These are phyloP conservation scores for Talaromyces sp. DNA, from an alignment of 2,329 filamentous ascomycete genomes.

Conservation along the genomic window DNA sequence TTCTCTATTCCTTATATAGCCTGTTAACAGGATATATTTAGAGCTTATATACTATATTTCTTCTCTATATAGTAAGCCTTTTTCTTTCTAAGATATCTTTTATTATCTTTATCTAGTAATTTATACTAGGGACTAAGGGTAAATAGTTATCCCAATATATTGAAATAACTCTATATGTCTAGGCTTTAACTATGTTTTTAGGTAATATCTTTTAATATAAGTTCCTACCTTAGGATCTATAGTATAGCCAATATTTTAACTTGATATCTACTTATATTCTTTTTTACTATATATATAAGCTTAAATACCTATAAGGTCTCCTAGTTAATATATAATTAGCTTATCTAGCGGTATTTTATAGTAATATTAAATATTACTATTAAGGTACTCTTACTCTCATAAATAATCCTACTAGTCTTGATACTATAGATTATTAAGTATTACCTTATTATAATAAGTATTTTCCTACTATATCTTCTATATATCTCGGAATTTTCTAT, in stretches of 20 bases:
- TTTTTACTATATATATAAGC: no score
- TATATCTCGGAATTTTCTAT: neutral
- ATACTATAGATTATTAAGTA: neutral
- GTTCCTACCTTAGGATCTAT: conserved; percentile 24
- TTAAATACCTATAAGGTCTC: no score
- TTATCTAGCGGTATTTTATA: neutral
- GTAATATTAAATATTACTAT: neutral
- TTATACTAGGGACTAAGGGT: neutral
- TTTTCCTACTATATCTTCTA: neutral
- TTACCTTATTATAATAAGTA: neutral
- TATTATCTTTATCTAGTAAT: no score
- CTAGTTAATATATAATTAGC: neutral
- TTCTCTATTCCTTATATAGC: no score
- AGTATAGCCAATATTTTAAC: conserved; percentile 23
- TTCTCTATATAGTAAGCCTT: no score
- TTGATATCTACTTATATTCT: conserved; percentile 15
- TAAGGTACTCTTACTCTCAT: neutral
- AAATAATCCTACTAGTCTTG: neutral
- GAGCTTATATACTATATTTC: no score
- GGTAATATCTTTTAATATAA: conserved; percentile 25
- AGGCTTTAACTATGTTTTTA: conserved; percentile 20
- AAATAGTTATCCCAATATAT: conserved; percentile 18
- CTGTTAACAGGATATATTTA: no score
- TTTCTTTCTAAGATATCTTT: no score
- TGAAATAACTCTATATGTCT: conserved; percentile 15